Base-by-base conservation (phyloP, 2,329 filamentous ascomycete genomes). In the Phaeomoniella chlamydospora region DNA sequence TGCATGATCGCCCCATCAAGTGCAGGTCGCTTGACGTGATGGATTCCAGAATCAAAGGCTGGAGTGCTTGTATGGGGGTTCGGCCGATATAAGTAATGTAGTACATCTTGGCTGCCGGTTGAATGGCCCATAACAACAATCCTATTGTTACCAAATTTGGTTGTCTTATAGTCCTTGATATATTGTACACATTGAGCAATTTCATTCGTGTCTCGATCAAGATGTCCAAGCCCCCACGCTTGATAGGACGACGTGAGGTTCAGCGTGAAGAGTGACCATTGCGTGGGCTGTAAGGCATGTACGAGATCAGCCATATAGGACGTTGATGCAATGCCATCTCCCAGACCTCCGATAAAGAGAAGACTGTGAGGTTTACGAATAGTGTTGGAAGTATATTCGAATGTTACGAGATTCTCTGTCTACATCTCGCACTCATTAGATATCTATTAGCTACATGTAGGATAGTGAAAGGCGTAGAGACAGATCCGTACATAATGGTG, bases 1-100 rank as follows among this genome's bases (percentile, higher is more conserved):
- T 93, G 86, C 37, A 94, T 59, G 31, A 94, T 79, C 34, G 76
- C 77, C 22, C 80, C 86, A 40, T 90, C 74, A 2, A 93, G 59
- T n/a, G n/a, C n/a, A n/a, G n/a, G n/a, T n/a, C n/a, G n/a, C n/a
- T n/a, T n/a, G n/a, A n/a, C n/a, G n/a, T n/a, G n/a, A n/a, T n/a
- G n/a, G n/a, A n/a, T n/a, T n/a, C n/a, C n/a, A n/a, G n/a, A n/a
- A n/a, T n/a, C n/a, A n/a, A n/a, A n/a, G n/a, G n/a, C n/a, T n/a
- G n/a, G n/a, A 0, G 39, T 59, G 22, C 22, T 29, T 10, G 30
- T 32, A 5, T 5, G 13, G 13, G 13, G 13, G 13, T 10, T 10
- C 5, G 30, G 30, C 5, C 13, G 13, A 6, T 32, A 34, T 2
- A 78, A 50, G 44, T 81, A 82, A 45, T 79, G 70, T 57, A 81